Evolutionary conservation across 148 eudicot species (phyloP).

Genomic region (Agrostemma githago): DNA sequence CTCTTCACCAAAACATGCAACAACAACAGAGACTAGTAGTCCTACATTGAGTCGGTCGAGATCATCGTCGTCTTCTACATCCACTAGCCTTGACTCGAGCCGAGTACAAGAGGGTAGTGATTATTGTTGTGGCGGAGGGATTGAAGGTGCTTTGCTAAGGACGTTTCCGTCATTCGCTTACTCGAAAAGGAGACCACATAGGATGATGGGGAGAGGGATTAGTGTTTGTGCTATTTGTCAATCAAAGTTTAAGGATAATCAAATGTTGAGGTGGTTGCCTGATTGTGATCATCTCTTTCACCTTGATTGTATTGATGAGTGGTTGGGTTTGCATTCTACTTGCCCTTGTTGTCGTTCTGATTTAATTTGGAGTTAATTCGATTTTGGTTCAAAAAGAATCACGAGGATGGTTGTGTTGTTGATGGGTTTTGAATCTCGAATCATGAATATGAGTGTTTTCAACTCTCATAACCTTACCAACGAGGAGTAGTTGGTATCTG

Average conservation of each 20-base stretch:
- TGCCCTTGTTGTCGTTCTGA: constrained; percentile 33
- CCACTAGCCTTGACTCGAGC: not conserved
- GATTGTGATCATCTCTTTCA: constrained; percentile 29
- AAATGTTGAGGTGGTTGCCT: constrained; percentile 29
- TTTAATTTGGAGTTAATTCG: not conserved
- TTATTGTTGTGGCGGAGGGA: constrained; percentile 10
- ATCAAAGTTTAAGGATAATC: constrained; percentile 13
- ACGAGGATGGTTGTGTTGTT: too few relatives aligned
- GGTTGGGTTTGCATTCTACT: constrained; percentile 24
- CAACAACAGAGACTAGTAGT: not conserved
- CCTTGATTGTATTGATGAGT: constrained; percentile 22
- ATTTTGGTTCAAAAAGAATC: too few relatives aligned
- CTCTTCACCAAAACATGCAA: not conserved
- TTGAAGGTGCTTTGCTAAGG: constrained; percentile 24
- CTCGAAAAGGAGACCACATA: constrained; percentile 21
- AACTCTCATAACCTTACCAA: too few relatives aligned
- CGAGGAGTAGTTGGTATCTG: too few relatives aligned
- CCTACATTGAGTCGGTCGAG: not conserved
- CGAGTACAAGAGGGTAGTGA: not conserved
- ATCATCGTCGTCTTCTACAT: not conserved
- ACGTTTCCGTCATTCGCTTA: constrained; percentile 37
- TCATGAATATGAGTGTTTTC: too few relatives aligned
- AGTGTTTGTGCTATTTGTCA: constrained; percentile 27
- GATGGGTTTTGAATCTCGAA: too few relatives aligned
- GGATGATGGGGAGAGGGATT: constrained; percentile 19